A percentile compares a stretch with the other conserved stretches of the same genome.
These are phyloP conservation scores for Nigrospora sphaerica DNA, from an alignment of 2,329 filamentous ascomycete genomes.

Conservation along the genomic window DNA sequence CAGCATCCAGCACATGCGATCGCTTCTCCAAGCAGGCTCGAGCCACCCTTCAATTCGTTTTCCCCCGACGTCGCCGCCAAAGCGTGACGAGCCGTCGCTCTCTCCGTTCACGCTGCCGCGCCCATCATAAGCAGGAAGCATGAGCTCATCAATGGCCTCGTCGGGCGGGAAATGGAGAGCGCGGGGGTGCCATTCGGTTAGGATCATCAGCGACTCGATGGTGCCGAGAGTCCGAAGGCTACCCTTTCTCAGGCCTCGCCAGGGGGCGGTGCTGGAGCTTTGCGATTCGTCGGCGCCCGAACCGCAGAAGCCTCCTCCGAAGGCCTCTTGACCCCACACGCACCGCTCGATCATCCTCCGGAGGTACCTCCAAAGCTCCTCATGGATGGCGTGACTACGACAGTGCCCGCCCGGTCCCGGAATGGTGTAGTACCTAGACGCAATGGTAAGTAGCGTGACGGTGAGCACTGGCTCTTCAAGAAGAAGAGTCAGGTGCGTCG, in stretches of 20 bases:
- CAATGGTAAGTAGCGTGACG: slow-evolving; percentile 84
- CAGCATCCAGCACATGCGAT: slow-evolving; percentile 97
- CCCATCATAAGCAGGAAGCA: slow-evolving; percentile 53
- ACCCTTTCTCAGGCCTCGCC: slow-evolving; percentile 65
- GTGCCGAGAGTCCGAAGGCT: slow-evolving; percentile 86
- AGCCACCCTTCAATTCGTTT: slow-evolving; percentile 91
- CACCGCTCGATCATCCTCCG: slow-evolving; percentile 92
- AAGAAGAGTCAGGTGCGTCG: slow-evolving; percentile 71
- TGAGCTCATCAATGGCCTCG: slow-evolving; percentile 63
- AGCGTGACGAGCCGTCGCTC: slow-evolving; percentile 33
- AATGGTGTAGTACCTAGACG: slow-evolving; percentile 78
- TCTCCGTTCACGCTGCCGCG: slow-evolving; percentile 32
- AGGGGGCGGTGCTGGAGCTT: slow-evolving; percentile 61
- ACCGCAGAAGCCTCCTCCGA: slow-evolving; percentile 79
- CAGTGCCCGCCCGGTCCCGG: slow-evolving; percentile 74
- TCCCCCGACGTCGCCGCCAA: slow-evolving; percentile 61
- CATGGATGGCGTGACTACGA: slow-evolving; percentile 84
- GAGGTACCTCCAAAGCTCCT: slow-evolving; percentile 90
- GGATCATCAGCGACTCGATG: slow-evolving; percentile 85
- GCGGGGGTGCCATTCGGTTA: slow-evolving; percentile 96
- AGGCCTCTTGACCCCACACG: slow-evolving; percentile 93
- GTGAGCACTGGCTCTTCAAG: slow-evolving; percentile 89
- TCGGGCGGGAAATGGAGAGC: slow-evolving; percentile 89
- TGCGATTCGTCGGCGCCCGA: slow-evolving; percentile 57
- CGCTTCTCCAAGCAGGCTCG: slow-evolving; percentile 89